Evolutionary conservation across 2,329 filamentous ascomycete genomes (phyloP).

Genomic region (Ascochyta pisi): DNA sequence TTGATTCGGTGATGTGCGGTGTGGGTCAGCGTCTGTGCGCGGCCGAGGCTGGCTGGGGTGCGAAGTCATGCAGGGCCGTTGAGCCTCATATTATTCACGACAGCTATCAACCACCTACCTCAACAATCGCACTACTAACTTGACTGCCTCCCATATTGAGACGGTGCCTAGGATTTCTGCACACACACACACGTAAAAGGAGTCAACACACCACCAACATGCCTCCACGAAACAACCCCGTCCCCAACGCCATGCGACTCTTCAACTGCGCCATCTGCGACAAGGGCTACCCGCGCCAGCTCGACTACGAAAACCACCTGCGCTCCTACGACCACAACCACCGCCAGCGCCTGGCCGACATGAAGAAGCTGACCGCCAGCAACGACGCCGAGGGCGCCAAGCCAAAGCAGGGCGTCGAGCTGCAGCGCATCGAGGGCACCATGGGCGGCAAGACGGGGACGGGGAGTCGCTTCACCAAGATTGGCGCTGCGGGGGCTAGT

Average conservation of each 20-base stretch:
- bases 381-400: constrained; percentile 34
- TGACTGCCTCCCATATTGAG: too few species aligned
- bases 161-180: too few species aligned
- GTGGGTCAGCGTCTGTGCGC: constrained; percentile 1
- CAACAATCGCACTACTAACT: too few species aligned
- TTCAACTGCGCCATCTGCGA: constrained; percentile 72
- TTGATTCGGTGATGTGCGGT: constrained; percentile 36
- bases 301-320: constrained; percentile 95
- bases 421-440: constrained; percentile 35
- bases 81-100: not conserved
- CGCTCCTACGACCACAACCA: constrained; percentile 95
- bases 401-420: constrained; percentile 29
- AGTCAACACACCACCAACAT: not conserved
- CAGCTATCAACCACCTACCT: not conserved
- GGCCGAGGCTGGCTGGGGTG: not conserved
- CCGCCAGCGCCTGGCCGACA: constrained; percentile 74
- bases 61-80: not conserved
- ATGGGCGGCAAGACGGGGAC: constrained; percentile 24
- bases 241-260: constrained; percentile 46
- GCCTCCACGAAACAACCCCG: constrained; percentile 54
- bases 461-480: constrained; percentile 37
- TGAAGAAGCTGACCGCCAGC: constrained; percentile 67
- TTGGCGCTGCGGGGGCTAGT: constrained; percentile 24
- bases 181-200: not conserved
- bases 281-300: constrained; percentile 94